Evolutionary conservation across 2,329 filamentous ascomycete genomes (phyloP).

Genomic region (Teratosphaeriaceae sp.): DNA sequence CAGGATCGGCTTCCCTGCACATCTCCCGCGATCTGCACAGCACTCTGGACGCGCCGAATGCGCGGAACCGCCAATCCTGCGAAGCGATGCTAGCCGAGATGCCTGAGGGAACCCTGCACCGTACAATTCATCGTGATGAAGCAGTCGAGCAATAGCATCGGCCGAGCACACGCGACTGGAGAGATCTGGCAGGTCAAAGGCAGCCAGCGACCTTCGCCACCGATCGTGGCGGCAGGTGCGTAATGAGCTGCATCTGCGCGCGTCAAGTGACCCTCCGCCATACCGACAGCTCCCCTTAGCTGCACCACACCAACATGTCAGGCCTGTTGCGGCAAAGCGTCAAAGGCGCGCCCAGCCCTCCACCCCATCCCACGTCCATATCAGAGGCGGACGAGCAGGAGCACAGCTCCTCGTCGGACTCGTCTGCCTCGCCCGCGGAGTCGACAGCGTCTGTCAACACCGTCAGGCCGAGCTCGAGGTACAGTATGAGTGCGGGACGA

Average conservation of each 20-base stretch:
- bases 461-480: constrained; percentile 24
- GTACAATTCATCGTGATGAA: background rate
- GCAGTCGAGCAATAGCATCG: background rate
- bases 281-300: background rate
- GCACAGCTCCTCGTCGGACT: constrained; percentile 45
- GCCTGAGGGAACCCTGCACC: too few relatives aligned
- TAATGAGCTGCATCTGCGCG: background rate
- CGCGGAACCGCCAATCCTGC: background rate
- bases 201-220: background rate
- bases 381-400: constrained; percentile 31
- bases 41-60: background rate
- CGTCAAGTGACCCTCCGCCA: constrained; percentile 5
- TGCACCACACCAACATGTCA: constrained; percentile 18
- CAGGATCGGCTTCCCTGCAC: background rate
- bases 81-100: background rate
- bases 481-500: too few relatives aligned
- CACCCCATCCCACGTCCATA: constrained; percentile 14
- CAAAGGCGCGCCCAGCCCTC: constrained; percentile 12
- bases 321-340: constrained; percentile 21
- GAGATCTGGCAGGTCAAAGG: constrained; percentile 1
- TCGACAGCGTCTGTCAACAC: constrained; percentile 75
- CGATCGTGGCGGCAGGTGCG: background rate
- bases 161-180: background rate
- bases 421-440: constrained; percentile 60
- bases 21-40: background rate